These are phyloP conservation scores for Beauveria caledonica DNA, from an alignment of 2,329 filamentous ascomycete species.

Conservation along the genomic window DNA sequence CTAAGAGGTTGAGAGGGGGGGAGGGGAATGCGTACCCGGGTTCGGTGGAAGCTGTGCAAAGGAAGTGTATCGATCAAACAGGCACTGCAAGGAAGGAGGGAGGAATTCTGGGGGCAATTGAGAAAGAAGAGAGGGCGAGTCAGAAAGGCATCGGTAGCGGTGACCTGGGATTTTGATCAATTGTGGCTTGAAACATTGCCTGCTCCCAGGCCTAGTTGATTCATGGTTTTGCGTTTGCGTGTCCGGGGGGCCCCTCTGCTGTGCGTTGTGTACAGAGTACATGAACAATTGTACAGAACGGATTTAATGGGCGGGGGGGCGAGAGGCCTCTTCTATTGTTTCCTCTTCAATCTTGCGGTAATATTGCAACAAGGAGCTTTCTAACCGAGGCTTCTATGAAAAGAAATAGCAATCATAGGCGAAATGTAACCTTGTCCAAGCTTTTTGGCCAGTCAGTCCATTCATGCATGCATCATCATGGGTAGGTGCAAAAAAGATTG, in stretches of 20 bases:
- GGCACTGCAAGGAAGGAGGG: too few relatives aligned
- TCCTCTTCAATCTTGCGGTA: not conserved
- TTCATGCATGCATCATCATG: not conserved
- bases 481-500: too few relatives aligned
- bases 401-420: not conserved
- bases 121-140: not conserved
- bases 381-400: not conserved
- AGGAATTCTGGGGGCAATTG: too few relatives aligned
- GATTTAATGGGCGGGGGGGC: not conserved
- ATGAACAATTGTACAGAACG: not conserved
- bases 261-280: not conserved
- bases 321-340: not conserved
- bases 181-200: slow-evolving; percentile 7
- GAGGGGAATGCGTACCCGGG: slow-evolving; percentile 2
- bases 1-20: not conserved
- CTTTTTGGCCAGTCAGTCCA: not conserved
- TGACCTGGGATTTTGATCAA: not conserved
- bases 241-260: not conserved
- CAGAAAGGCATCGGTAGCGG: not conserved
- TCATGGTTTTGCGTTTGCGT: too few relatives aligned
- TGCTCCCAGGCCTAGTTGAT: not conserved
- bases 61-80: too few relatives aligned
- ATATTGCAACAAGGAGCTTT: not conserved
- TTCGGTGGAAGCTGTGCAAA: not conserved
- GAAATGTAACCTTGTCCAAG: not conserved